Base-by-base conservation (phyloP, 2,329 filamentous ascomycete genomes). In the Trichoderma simmonsii region DNA sequence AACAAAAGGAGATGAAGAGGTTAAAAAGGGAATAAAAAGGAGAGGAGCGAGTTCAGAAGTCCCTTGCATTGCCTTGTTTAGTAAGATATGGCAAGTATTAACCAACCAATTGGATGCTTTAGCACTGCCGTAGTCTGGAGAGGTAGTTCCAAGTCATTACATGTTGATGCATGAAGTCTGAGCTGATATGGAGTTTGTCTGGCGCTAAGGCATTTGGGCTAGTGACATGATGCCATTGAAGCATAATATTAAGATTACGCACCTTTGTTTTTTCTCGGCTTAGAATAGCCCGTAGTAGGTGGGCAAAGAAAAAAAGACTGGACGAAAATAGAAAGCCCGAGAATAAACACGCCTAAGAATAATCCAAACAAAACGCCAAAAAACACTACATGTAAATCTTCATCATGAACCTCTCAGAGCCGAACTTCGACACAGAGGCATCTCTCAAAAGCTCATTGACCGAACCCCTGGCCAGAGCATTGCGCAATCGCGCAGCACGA, bases 181-280 rank as follows among this genome's bases (percentile, higher is more conserved):
- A 9, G n/a, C 26, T 59, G 7, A 30, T 8, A 9, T 18, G 28
- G 56, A 30, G n/a, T 9, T 43, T 43, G 54, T 21, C 34, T 59
- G n/a, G 18, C 56, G 28, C 34, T n/a, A 21, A 48, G 43, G n/a
- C 18, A 9, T 24, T 28, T 8, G n/a, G 7, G 54, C 48, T 57
- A 59, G 54, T 28, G 32, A 26, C 18, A 57, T 39, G 30, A 43
- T 67, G 18, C 64, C 32, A 36, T 68, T 60, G 66, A 69, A 69
- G 66, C 66, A 69, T 69, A 69, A 48, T 32, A 69, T 69, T 69
- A 69, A 69, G 66, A 69, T 69, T 69, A 61, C 56, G 36, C 56
- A 34, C 36, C 32, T 57, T 59, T 69, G 14, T 60, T 43, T 51
- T 60, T 60, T 48, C 24, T 18, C 32, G 62, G 43, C 28, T 21